phyloP scores from a whole-genome alignment of 139 green algal species.

The Zygnema circumcarinatum region DNA sequence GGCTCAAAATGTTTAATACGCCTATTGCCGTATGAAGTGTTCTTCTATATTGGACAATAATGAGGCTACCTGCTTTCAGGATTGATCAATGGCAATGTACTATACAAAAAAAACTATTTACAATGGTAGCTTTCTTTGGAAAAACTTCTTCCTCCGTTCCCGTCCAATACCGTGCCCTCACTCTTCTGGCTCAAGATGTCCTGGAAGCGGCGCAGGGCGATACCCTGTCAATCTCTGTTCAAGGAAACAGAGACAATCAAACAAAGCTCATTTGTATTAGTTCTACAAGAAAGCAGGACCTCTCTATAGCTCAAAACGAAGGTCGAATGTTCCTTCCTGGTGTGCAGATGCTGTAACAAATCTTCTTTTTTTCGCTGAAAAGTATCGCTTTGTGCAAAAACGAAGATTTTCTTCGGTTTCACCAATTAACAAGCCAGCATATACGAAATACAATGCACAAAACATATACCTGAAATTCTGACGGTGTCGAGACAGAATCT shows the following conservation, averaged over 20 bases:
- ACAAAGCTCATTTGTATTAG: neutral
- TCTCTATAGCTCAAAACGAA: neutral
- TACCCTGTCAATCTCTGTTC: neutral
- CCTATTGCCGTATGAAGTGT: too few species aligned
- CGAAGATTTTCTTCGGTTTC: neutral
- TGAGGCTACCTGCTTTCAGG: too few species aligned
- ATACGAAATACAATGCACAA: too few species aligned
- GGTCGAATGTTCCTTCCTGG: neutral
- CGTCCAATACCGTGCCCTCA: too few species aligned
- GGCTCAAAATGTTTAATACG: too few species aligned
- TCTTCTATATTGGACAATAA: too few species aligned
- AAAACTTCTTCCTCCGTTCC: too few species aligned
- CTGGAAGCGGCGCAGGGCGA: neutral
- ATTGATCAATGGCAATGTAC: too few species aligned
- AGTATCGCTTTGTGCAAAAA: neutral
- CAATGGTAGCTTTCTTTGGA: too few species aligned
- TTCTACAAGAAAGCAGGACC: neutral
- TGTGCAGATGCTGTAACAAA: neutral
- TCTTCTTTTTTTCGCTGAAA: neutral
- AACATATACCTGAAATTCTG: neutral
- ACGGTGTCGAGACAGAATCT: neutral
- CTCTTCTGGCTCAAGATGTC: neutral
- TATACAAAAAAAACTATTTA: too few species aligned
- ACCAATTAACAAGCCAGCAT: neutral
- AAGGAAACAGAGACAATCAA: neutral